Evolutionary conservation across 2,329 filamentous ascomycete genomes (phyloP).

Genomic region (Septoria linicola): DNA sequence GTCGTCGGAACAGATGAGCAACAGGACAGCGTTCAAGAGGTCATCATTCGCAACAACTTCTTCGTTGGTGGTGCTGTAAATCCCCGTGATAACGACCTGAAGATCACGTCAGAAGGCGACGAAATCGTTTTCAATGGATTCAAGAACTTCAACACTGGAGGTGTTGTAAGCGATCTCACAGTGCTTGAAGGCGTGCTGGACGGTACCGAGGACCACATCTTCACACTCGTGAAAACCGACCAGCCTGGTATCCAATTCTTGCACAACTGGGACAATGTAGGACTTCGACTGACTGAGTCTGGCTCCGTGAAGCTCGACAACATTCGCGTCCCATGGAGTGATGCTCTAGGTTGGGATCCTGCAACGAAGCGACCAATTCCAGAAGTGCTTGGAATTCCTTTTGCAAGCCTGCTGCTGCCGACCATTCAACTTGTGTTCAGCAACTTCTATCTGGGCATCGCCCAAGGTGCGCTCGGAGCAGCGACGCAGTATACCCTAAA

Average conservation of each 20-base stretch:
- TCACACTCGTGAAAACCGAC: conserved; percentile 58
- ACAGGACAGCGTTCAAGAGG: conserved; percentile 55
- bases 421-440: conserved; percentile 65
- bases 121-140: conserved; percentile 59
- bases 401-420: conserved; percentile 59
- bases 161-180: conserved; percentile 64
- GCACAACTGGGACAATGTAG: conserved; percentile 65
- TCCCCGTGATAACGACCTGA: conserved; percentile 61
- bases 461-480: conserved; percentile 56
- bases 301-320: conserved; percentile 62
- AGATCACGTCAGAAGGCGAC: conserved; percentile 56
- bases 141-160: conserved; percentile 68
- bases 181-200: conserved; percentile 64
- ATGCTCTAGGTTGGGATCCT: conserved; percentile 62
- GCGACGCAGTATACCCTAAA: conserved; percentile 58
- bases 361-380: conserved; percentile 52
- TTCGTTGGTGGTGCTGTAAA: conserved; percentile 66
- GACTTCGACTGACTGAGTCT: conserved; percentile 63
- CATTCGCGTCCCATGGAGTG: conserved; percentile 57
- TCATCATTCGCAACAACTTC: conserved; percentile 63
- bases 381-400: conserved; percentile 54
- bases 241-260: conserved; percentile 59
- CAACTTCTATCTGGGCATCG: conserved; percentile 66
- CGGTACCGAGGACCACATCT: conserved; percentile 60
- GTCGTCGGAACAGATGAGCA: conserved; percentile 62